Percentiles rank a stretch among this genome's conserved stretches.
These are phyloP conservation scores for Malus fusca DNA, from an alignment of 306 rosid species.

Conservation along the genomic window DNA sequence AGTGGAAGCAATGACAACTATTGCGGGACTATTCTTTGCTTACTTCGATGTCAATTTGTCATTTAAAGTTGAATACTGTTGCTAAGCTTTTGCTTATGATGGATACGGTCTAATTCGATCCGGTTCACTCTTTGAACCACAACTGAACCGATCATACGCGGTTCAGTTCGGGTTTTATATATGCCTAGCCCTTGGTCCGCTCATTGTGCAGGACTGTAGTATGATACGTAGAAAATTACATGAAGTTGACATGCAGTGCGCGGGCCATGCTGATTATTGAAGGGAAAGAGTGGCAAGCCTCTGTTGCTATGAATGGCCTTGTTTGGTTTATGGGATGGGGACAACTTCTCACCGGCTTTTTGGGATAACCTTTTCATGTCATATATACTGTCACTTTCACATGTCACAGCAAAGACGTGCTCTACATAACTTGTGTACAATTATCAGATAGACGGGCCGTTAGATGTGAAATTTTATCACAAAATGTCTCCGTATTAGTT, in stretches of 20 bases:
- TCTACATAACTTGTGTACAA: no score
- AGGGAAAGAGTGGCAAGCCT: background rate
- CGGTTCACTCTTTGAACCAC: rapidly evolving
- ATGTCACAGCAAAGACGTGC: no score
- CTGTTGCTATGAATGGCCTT: background rate
- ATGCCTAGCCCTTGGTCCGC: background rate
- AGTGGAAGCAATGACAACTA: constrained; percentile 10
- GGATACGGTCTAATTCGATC: no score
- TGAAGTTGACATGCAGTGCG: background rate
- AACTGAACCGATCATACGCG: no score
- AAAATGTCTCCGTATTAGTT: no score
- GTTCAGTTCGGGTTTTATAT: no score
- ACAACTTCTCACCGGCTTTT: background rate
- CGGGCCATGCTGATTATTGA: background rate
- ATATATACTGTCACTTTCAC: no score
- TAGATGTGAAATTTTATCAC: no score
- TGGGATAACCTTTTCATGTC: background rate
- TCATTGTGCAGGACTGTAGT: background rate
- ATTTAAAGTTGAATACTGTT: background rate
- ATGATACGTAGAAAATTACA: background rate
- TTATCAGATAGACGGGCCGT: rapidly evolving
- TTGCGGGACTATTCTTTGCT: background rate
- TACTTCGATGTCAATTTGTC: background rate
- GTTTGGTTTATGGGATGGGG: background rate
- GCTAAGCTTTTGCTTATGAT: no score